phyloP scores from a whole-genome alignment of 1,284 basidiomycete genomes.

The Boletellus sp. region DNA sequence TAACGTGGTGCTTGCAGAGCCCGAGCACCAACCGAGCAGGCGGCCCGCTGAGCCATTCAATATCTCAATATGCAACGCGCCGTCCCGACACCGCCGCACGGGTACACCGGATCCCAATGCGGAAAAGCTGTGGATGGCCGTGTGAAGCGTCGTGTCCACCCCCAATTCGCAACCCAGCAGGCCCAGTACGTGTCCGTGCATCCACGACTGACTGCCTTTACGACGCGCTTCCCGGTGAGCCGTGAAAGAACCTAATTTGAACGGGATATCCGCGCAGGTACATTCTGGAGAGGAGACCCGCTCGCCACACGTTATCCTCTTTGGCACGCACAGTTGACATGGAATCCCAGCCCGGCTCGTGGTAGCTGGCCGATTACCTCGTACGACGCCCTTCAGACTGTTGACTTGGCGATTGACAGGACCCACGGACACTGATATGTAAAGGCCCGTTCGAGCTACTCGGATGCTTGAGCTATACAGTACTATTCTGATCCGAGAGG shows the following conservation, averaged over 20 bases:
- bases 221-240: conserved; percentile 3
- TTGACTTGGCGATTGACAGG: conserved; percentile 29
- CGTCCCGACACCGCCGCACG: no score
- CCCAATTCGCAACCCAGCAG: conserved; percentile 16
- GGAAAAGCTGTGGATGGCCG: conserved; percentile 12
- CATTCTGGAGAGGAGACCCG: conserved; percentile 10
- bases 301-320: conserved; percentile 16
- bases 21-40: no score
- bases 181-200: conserved; percentile 23
- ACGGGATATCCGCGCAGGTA: conserved; percentile 6
- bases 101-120: conserved; percentile 15
- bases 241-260: conserved; percentile 16
- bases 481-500: conserved; percentile 20
- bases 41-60: no score
- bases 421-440: conserved; percentile 24
- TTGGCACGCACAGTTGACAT: conserved; percentile 22
- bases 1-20: conserved; percentile 13
- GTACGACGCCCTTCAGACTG: conserved; percentile 12
- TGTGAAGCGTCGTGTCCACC: conserved; percentile 16
- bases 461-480: conserved; percentile 9
- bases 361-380: conserved; percentile 24
- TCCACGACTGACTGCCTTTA: conserved; percentile 10
- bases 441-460: conserved; percentile 10
- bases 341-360: conserved; percentile 13
- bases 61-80: no score